Base-by-base conservation (phyloP, 768 basidiomycete species). In the Kwoniella bestiolae region DNA sequence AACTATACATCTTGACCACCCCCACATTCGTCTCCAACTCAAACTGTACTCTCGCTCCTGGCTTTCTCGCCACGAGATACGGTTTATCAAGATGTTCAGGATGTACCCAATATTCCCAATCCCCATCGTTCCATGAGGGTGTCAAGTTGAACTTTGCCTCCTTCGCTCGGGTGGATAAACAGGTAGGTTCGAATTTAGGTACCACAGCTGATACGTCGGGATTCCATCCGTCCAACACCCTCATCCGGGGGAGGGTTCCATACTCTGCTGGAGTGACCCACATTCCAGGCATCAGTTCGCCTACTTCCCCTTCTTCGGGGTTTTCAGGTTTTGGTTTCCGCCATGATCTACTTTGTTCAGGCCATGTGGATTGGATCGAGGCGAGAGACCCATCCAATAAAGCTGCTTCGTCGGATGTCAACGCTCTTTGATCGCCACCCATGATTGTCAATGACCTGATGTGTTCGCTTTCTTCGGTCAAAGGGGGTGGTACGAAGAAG, bases 1-100 rank as follows among this genome's bases (percentile, higher is more conserved):
- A 47, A 21, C 75, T 70, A 62, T 79, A 80, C 62, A 80, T 66
- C 65, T 80, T 80, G 68, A 80, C 69, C 29, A 70, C 49, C 12
- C 79, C 79, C 6, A 78, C 58, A 21, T 59, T 67, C 8, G 79
- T 79, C 29, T 74, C 69, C 32, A 80, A 55, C 29, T 76, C 67
- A 52, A 78, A 77, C 26, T 58, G 51, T 25, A 77, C 71, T 34
- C 26, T 60, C 1, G 78, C 68, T 16, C 79, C 79, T 2, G 76
- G 69, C 23, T 44, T 44, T 14, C 60, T 67, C 5, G 78, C 70
- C 9, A 75, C 44, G 14, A 79, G 60, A 59, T 80, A 80, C 1
- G 77, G 76, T 60, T 80, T 80, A 60, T 80, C 76, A 6, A 61
- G 65, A 49, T 65, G 63, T 34, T 80, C 79, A 1, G 70, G 72